Percentiles rank a stretch among this genome's conserved stretches.
phyloP scores from a whole-genome alignment of 495 filamentous ascomycete species.

The Staphylotrichum tortipilum region DNA sequence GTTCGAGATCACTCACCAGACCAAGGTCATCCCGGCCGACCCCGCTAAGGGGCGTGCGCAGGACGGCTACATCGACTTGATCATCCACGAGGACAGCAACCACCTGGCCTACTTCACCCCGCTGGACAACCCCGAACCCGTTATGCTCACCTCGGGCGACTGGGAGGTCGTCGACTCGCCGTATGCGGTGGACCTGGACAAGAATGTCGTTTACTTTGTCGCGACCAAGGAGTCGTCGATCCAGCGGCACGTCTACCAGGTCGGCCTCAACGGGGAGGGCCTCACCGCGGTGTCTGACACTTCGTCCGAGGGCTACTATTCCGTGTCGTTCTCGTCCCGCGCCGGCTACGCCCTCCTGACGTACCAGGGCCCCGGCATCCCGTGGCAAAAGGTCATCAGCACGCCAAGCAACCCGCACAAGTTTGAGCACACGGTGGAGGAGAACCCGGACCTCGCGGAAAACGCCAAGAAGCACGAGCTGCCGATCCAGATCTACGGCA shows the following conservation, averaged over 20 bases:
- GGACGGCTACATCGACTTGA: constrained; percentile 87
- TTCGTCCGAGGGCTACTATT: constrained; percentile 71
- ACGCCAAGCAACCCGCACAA: constrained; percentile 58
- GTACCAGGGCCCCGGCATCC: constrained; percentile 77
- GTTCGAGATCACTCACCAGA: constrained; percentile 89
- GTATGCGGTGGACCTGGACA: constrained; percentile 74
- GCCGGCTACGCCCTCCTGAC: constrained; percentile 73
- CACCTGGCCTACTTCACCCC: constrained; percentile 95
- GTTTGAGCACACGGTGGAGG: constrained; percentile 64
- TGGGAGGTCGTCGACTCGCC: constrained; percentile 93
- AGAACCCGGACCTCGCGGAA: constrained; percentile 60
- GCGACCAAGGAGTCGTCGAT: constrained; percentile 80
- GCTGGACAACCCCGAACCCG: constrained; percentile 67
- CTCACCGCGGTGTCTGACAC: constrained; percentile 66
- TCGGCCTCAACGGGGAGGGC: constrained; percentile 68
- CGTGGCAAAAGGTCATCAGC: constrained; percentile 85
- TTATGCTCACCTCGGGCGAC: constrained; percentile 75
- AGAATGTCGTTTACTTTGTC: constrained; percentile 83
- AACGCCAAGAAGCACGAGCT: constrained; percentile 69
- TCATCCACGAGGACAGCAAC: constrained; percentile 80
- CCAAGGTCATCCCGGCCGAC: constrained; percentile 79
- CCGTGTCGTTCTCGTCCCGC: constrained; percentile 73
- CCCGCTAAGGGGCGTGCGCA: constrained; percentile 63
- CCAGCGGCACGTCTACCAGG: constrained; percentile 83
- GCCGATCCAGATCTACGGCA: constrained; percentile 77